Percentiles rank a stretch among this genome's conserved stretches.
These are phyloP conservation scores for Alternaria incomplexa DNA, from an alignment of 2,329 filamentous ascomycete species.

Conservation along the genomic window DNA sequence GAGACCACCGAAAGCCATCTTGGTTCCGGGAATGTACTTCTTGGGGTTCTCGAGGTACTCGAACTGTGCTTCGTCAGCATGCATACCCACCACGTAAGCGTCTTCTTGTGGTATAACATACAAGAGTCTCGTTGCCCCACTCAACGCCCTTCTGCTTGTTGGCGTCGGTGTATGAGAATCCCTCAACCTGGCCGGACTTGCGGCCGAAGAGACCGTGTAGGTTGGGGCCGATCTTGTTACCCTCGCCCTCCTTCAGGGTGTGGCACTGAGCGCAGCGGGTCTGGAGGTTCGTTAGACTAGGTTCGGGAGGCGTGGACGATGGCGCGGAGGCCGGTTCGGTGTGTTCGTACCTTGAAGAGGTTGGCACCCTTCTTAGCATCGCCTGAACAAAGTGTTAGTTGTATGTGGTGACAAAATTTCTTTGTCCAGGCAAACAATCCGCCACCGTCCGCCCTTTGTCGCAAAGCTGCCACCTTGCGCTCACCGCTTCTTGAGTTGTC, in stretches of 20 bases:
- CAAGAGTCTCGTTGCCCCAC: constrained; percentile 86
- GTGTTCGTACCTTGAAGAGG: constrained; percentile 80
- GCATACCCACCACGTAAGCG: neutral
- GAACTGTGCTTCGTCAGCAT: constrained; percentile 64
- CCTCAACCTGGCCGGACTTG: constrained; percentile 87
- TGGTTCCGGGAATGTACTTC: constrained; percentile 99
- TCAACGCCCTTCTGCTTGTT: constrained; percentile 96
- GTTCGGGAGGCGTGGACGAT: constrained; percentile 3
- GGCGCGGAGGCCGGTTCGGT: neutral
- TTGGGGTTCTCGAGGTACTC: constrained; percentile 99
- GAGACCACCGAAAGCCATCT: constrained; percentile 99
- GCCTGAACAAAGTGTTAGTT: constrained; percentile 62
- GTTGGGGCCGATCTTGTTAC: constrained; percentile 98
- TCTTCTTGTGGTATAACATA: constrained; percentile 53
- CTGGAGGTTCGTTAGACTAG: constrained; percentile 47
- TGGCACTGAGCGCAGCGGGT: constrained; percentile 99
- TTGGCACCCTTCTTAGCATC: constrained; percentile 95
- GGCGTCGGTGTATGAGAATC: constrained; percentile 98
- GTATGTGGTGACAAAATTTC: constrained; percentile 6
- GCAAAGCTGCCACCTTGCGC: constrained; percentile 31
- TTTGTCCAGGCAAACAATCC: constrained; percentile 14
- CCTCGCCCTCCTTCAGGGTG: constrained; percentile 86
- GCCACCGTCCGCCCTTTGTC: constrained; percentile 28
- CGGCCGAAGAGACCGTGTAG: constrained; percentile 98
- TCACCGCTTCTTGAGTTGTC: constrained; percentile 16